A percentile compares a stretch with the other conserved stretches of the same genome.
Conservation (phyloP, 108 stramenopile species). For the Pseudonitzschia multiseries region DNA sequence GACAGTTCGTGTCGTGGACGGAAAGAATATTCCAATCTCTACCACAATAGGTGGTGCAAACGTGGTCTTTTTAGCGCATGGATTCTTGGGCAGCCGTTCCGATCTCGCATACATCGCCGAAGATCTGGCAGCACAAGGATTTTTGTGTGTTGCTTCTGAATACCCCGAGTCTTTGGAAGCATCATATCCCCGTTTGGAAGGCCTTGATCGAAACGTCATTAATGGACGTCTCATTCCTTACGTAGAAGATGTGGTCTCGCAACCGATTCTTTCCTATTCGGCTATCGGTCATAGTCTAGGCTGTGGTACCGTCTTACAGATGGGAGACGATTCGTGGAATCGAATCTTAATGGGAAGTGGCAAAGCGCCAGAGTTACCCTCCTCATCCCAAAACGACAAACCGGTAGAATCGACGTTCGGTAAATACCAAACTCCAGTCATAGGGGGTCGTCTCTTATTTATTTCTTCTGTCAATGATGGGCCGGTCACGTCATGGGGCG, state of each 20-base stretch:
- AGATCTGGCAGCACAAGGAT: constrained; percentile 61
- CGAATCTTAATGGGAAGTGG: constrained; percentile 67
- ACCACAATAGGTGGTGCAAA: constrained; percentile 4
- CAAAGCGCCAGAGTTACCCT: constrained; percentile 13
- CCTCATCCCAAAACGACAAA: constrained; percentile 5
- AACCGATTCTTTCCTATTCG: constrained; percentile 40
- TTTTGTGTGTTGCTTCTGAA: constrained; percentile 62
- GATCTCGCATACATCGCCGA: constrained; percentile 73
- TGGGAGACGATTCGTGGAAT: constrained; percentile 70
- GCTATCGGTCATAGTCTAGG: constrained; percentile 79
- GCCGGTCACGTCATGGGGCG: constrained; percentile 32
- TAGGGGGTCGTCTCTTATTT: constrained; percentile 38
- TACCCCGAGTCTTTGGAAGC: constrained; percentile 79
- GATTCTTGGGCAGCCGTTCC: constrained; percentile 66
- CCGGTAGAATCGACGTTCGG: background rate
- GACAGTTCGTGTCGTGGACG: constrained; percentile 20
- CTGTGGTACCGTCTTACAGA: constrained; percentile 58
- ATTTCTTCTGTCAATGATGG: constrained; percentile 68
- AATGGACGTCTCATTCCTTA: constrained; percentile 41
- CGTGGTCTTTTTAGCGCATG: constrained; percentile 67
- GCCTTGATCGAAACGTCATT: constrained; percentile 58
- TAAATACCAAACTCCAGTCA: background rate
- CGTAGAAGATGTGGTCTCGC: constrained; percentile 23
- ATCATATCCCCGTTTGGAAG: constrained; percentile 47
- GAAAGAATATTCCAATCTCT: constrained; percentile 33